phyloP scores from a whole-genome alignment of 208 protist species.

The Trypanosoma platydactyli region DNA sequence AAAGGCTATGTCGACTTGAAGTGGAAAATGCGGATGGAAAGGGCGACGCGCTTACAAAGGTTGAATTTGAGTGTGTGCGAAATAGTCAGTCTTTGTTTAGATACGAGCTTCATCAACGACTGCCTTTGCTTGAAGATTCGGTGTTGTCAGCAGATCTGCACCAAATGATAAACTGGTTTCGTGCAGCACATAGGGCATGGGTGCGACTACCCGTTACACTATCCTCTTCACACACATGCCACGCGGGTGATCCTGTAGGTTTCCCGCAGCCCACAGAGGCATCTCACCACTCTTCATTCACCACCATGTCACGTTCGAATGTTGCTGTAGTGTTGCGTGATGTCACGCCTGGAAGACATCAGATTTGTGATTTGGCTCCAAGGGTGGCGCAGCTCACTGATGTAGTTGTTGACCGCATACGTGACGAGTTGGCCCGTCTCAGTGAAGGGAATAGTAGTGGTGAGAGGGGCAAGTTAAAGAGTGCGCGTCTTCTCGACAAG shows the following conservation, averaged over 20 bases:
- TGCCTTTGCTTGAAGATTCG: slow-evolving; percentile 79
- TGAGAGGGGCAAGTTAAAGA: background rate
- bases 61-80: slow-evolving; percentile 25
- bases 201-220: slow-evolving; percentile 41
- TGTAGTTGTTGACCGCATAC: slow-evolving; percentile 2
- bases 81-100: slow-evolving; percentile 55
- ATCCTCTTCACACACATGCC: background rate
- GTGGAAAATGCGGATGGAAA: background rate
- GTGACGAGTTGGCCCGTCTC: slow-evolving; percentile 16
- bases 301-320: slow-evolving; percentile 1
- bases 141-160: slow-evolving; percentile 58
- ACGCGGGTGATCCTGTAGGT: background rate
- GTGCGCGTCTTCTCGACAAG: slow-evolving; percentile 4
- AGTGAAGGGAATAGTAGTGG: background rate
- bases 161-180: slow-evolving; percentile 60
- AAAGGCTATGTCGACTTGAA: slow-evolving; percentile 27
- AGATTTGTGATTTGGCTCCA: slow-evolving; percentile 20
- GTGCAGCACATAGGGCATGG: slow-evolving; percentile 55
- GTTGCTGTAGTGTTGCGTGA: slow-evolving; percentile 2
- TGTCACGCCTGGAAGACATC: slow-evolving; percentile 17
- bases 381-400: slow-evolving; percentile 26
- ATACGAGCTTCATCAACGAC: slow-evolving; percentile 72
- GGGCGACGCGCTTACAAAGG: slow-evolving; percentile 13
- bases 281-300: background rate
- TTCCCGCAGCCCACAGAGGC: background rate